phyloP scores from a whole-genome alignment of 495 filamentous ascomycete genomes.

The Aspergillus olivimuriae region DNA sequence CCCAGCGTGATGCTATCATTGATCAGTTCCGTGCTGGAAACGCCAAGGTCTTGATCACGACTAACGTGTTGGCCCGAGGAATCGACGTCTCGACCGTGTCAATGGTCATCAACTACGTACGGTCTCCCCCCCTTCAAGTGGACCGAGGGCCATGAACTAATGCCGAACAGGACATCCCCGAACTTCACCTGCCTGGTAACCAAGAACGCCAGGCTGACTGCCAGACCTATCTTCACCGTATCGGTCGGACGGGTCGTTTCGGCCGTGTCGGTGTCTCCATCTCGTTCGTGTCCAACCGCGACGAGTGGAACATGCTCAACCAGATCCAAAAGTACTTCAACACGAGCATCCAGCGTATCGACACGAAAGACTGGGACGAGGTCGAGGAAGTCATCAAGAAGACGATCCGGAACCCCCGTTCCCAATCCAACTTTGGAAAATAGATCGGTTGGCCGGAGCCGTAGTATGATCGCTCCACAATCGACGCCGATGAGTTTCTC shows the following conservation, averaged over 20 bases:
- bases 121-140: too few relatives aligned
- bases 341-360: constrained; percentile 50
- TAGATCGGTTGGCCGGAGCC: not conserved
- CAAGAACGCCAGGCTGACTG: constrained; percentile 54
- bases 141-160: not conserved
- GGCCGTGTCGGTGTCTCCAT: constrained; percentile 96
- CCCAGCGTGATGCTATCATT: constrained; percentile 76
- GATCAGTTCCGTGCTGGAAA: constrained; percentile 78
- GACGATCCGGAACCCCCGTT: constrained; percentile 74
- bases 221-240: constrained; percentile 97
- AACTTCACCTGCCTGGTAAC: constrained; percentile 18
- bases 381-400: constrained; percentile 77
- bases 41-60: constrained; percentile 97
- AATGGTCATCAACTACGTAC: constrained; percentile 91
- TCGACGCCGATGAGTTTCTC: too few relatives aligned
- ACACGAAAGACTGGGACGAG: constrained; percentile 73
- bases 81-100: constrained; percentile 96
- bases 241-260: constrained; percentile 94
- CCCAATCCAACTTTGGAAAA: constrained; percentile 49
- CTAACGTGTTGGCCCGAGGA: constrained; percentile 92
- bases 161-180: constrained; percentile 49
- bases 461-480: too few relatives aligned
- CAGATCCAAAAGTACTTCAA: constrained; percentile 70
- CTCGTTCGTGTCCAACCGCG: constrained; percentile 76
- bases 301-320: constrained; percentile 67